Percentiles rank a stretch among this genome's conserved stretches.
Conservation (phyloP, 2,329 filamentous ascomycete genomes). For the Aspergillus sp. region DNA sequence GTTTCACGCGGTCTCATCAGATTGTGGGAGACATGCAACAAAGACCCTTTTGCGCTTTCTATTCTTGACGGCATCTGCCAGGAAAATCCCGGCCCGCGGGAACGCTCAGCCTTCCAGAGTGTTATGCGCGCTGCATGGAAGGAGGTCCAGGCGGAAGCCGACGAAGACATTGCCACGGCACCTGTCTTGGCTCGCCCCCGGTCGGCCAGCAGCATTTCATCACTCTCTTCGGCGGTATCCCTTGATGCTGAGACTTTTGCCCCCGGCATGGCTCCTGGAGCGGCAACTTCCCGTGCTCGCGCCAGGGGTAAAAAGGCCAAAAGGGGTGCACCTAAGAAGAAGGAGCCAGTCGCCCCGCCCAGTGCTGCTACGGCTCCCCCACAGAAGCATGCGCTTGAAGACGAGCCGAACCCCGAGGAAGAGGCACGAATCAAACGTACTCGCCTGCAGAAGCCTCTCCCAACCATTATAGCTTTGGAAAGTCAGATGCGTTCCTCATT, state of each 20-base stretch:
- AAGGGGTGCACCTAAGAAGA: slow-evolving; percentile 28
- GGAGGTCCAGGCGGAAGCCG: slow-evolving; percentile 10
- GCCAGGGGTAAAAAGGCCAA: slow-evolving; percentile 29
- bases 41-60: slow-evolving; percentile 36
- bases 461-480: slow-evolving; percentile 25
- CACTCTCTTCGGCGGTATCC: slow-evolving; percentile 44
- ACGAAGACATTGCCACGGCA: slow-evolving; percentile 5
- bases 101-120: slow-evolving; percentile 33
- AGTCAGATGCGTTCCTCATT: slow-evolving; percentile 31
- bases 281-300: slow-evolving; percentile 19
- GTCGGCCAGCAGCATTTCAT: slow-evolving; percentile 37
- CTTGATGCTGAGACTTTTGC: slow-evolving; percentile 37
- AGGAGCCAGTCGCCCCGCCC: slow-evolving; percentile 24
- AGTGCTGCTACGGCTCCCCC: slow-evolving; percentile 26
- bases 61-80: slow-evolving; percentile 33
- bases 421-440: slow-evolving; percentile 30
- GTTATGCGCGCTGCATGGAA: slow-evolving; percentile 33
- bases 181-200: slow-evolving; percentile 22
- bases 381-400: slow-evolving; percentile 33
- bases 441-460: slow-evolving; percentile 25
- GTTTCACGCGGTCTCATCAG: slow-evolving; percentile 33
- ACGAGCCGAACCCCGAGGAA: slow-evolving; percentile 32
- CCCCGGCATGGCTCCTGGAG: slow-evolving; percentile 24
- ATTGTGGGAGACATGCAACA: slow-evolving; percentile 30
- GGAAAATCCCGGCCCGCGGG: slow-evolving; percentile 28